phyloP scores from a whole-genome alignment of 2,329 filamentous ascomycete genomes.

The Beauveria brongniartii region DNA sequence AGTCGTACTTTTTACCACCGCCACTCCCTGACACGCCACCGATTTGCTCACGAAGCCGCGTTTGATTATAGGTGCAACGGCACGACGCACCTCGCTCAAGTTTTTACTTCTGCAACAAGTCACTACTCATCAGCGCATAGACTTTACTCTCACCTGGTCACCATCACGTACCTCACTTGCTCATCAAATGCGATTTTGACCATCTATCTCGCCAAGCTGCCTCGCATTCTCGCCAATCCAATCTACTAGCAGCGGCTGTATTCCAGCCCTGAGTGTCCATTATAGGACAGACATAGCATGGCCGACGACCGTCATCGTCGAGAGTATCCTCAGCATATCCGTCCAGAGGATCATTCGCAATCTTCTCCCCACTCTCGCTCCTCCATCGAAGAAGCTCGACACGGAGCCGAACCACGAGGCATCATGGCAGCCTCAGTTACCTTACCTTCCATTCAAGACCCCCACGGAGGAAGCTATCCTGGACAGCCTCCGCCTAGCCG shows the following conservation, averaged over 20 bases:
- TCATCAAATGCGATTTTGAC: slow-evolving; percentile 14
- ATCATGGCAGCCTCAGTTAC: slow-evolving; percentile 38
- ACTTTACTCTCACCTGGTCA: slow-evolving; percentile 15
- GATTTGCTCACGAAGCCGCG: not conserved
- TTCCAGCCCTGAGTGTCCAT: slow-evolving; percentile 7
- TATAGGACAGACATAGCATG: slow-evolving; percentile 25
- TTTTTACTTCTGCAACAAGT: not conserved
- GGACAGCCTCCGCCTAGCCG: slow-evolving; percentile 24
- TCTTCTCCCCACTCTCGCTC: slow-evolving; percentile 28
- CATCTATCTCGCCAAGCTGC: slow-evolving; percentile 3
- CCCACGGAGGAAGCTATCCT: slow-evolving; percentile 28
- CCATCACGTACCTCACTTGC: slow-evolving; percentile 1
- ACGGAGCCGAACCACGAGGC: slow-evolving; percentile 20
- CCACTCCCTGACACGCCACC: slow-evolving; percentile 1
- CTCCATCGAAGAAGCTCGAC: slow-evolving; percentile 33
- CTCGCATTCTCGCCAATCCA: not conserved
- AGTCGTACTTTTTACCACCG: not conserved
- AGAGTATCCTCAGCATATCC: slow-evolving; percentile 28
- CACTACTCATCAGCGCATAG: slow-evolving; percentile 1
- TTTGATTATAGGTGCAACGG: not conserved
- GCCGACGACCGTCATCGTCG: slow-evolving; percentile 31
- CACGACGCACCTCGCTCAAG: not conserved
- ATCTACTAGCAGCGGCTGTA: slow-evolving; percentile 19
- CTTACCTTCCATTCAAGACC: slow-evolving; percentile 43
- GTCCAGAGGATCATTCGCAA: slow-evolving; percentile 34